These are phyloP conservation scores for Yamagishiella unicocca DNA, from an alignment of 139 green algal species.

Conservation along the genomic window DNA sequence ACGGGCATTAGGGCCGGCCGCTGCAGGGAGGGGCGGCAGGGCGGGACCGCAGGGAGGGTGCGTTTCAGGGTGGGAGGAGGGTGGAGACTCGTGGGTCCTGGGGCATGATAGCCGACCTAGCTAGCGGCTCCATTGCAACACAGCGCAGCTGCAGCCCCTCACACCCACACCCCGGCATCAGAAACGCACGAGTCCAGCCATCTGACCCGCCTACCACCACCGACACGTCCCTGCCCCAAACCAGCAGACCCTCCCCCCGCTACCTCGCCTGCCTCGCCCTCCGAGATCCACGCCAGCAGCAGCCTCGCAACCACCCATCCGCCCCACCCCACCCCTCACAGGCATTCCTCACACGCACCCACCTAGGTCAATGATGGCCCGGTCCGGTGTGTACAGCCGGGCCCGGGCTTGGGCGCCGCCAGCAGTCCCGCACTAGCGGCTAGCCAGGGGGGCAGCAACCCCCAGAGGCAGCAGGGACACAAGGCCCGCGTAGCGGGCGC, in stretches of 20 bases:
- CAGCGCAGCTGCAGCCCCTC: too few relatives aligned
- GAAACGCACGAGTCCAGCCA: too few relatives aligned
- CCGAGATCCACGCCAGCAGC: too few relatives aligned
- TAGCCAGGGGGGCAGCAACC: neutral
- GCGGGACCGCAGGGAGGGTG: too few relatives aligned
- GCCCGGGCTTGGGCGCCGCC: neutral
- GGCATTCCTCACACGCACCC: neutral
- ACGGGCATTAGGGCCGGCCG: constrained; percentile 24
- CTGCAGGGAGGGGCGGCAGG: neutral
- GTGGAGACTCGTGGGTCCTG: neutral
- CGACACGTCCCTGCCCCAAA: too few relatives aligned
- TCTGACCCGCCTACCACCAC: too few relatives aligned
- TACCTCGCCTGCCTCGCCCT: too few relatives aligned
- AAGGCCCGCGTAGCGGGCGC: neutral
- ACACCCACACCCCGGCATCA: too few relatives aligned
- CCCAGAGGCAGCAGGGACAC: neutral
- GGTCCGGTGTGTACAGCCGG: constrained; percentile 34
- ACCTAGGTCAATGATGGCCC: constrained; percentile 22
- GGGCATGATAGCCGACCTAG: too few relatives aligned
- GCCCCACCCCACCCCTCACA: neutral
- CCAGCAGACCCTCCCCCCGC: too few relatives aligned
- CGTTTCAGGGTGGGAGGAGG: neutral
- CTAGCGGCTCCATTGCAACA: too few relatives aligned
- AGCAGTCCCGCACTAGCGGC: constrained; percentile 12
- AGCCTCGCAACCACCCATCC: too few relatives aligned